Evolutionary conservation across 176 grass and related monocot genomes (phyloP).

Genomic region (Puccinellia tenuiflora): DNA sequence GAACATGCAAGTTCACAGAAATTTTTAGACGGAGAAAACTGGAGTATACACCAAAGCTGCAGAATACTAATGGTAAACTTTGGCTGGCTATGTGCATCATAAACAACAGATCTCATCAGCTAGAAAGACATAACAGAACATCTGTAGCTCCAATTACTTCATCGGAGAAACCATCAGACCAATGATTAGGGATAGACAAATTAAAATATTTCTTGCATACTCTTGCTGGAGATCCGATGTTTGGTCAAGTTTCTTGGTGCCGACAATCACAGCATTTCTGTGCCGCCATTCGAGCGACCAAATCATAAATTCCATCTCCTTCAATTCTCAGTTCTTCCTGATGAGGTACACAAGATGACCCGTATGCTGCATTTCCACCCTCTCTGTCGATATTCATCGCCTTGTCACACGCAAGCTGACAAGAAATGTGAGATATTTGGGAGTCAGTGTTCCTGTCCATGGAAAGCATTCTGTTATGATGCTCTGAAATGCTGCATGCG

Average conservation of each 20-base stretch:
- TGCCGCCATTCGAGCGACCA: neutral
- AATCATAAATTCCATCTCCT: neutral
- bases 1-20: neutral
- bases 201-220: neutral
- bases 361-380: too few species aligned
- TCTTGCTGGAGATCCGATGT: neutral
- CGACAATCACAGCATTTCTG: neutral
- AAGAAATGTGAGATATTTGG: slow-evolving; percentile 39
- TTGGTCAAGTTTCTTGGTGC: neutral
- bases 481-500: neutral
- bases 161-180: neutral
- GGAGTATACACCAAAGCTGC: neutral
- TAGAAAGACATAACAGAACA: neutral
- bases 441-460: slow-evolving; percentile 34
- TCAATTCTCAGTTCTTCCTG: neutral
- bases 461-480: neutral
- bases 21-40: neutral
- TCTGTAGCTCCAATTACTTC: neutral
- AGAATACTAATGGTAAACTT: neutral
- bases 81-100: neutral
- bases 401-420: slow-evolving; percentile 1
- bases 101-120: neutral
- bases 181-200: neutral
- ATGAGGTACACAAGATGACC: slow-evolving; percentile 74
- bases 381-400: slow-evolving; percentile 32